These are phyloP conservation scores for Diplodia intermedia DNA, from an alignment of 2,329 filamentous ascomycete genomes.

Conservation along the genomic window DNA sequence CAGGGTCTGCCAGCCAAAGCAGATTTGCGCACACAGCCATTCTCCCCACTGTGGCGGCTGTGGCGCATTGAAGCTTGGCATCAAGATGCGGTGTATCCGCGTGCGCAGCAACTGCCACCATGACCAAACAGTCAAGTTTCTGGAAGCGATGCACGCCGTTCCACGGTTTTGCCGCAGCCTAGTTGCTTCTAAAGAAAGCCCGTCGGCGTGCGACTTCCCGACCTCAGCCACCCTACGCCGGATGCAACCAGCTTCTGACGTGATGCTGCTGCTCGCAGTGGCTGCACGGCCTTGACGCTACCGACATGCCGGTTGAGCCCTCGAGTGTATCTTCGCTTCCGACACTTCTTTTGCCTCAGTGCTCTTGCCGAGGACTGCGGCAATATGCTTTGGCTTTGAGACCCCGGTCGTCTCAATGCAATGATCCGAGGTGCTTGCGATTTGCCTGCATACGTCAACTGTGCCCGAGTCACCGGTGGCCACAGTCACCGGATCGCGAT, in stretches of 20 bases:
- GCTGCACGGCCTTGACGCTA: not conserved
- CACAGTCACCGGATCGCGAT: not conserved
- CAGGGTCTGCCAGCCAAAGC: slow-evolving; percentile 11
- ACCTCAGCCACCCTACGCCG: not conserved
- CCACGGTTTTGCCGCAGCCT: not conserved
- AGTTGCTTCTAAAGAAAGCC: slow-evolving; percentile 28
- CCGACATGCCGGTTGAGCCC: not conserved
- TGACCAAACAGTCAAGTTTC: slow-evolving; percentile 7
- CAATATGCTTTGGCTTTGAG: not conserved
- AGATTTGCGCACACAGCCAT: not conserved
- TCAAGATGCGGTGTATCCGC: slow-evolving; percentile 22
- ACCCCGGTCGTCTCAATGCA: not conserved
- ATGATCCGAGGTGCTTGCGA: slow-evolving; percentile 9
- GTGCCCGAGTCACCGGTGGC: slow-evolving; percentile 3
- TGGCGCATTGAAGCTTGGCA: slow-evolving; percentile 7
- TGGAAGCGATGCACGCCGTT: slow-evolving; percentile 7
- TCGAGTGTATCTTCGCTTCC: not conserved
- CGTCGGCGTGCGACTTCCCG: slow-evolving; percentile 2
- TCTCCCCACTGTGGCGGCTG: slow-evolving; percentile 18
- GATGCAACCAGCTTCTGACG: slow-evolving; percentile 19
- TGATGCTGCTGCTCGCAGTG: not conserved
- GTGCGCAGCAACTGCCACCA: not conserved
- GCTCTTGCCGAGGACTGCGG: not conserved
- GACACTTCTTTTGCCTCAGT: not conserved
- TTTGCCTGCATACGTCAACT: not conserved